Conservation (phyloP, 306 rosid species). For the Vigna radiata region DNA sequence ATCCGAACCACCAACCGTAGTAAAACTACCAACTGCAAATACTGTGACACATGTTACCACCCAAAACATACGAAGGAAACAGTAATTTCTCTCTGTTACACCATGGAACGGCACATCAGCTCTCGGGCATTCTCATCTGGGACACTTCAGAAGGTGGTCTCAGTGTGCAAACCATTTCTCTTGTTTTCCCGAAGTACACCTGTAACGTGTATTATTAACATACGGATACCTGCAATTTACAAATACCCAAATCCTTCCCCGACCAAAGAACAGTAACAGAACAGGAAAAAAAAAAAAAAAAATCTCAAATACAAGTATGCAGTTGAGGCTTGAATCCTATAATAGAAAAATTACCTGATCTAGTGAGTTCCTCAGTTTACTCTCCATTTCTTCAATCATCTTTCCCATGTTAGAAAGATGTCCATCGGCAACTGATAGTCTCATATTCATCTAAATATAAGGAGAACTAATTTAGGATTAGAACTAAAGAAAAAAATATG, state of each 20-base stretch:
- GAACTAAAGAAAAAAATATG: background rate
- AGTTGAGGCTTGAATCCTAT: slow-evolving; percentile 29
- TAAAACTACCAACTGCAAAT: slow-evolving; percentile 41
- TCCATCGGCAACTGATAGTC: slow-evolving; percentile 79
- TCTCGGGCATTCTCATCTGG: slow-evolving; percentile 79
- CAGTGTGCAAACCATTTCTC: slow-evolving; percentile 98
- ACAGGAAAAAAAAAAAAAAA: no score
- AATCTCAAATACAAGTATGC: background rate
- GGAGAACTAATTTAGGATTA: slow-evolving; percentile 20
- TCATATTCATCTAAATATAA: slow-evolving; percentile 81
- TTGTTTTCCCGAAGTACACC: slow-evolving; percentile 97
- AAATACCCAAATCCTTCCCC: no score
- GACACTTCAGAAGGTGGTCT: slow-evolving; percentile 90
- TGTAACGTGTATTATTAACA: slow-evolving; percentile 43
- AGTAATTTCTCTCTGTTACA: slow-evolving; percentile 15
- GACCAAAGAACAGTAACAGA: no score
- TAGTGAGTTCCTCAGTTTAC: slow-evolving; percentile 93
- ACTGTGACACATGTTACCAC: slow-evolving; percentile 38
- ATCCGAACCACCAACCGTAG: slow-evolving; percentile 32
- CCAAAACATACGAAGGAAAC: slow-evolving; percentile 38
- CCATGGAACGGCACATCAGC: slow-evolving; percentile 46
- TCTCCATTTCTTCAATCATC: slow-evolving; percentile 99
- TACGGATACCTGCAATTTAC: slow-evolving; percentile 57
- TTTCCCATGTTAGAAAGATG: slow-evolving; percentile 98
- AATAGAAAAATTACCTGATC: slow-evolving; percentile 71